Conservation (phyloP, 129 eudicot genomes). For the Tagetes patula region DNA sequence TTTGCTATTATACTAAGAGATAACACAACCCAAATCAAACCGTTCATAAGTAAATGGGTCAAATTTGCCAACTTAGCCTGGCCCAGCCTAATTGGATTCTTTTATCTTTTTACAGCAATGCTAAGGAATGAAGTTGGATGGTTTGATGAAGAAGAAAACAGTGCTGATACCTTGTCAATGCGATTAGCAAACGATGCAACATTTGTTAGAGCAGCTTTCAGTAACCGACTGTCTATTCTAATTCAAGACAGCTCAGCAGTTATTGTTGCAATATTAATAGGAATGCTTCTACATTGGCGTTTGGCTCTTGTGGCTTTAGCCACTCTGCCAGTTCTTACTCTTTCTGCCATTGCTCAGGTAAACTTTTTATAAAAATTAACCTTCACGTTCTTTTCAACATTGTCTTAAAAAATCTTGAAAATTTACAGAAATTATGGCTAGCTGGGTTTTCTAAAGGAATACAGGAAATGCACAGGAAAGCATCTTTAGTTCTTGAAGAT, state of each 20-base stretch:
- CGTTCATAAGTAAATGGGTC: neutral
- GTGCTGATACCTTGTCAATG: slow-evolving; percentile 89
- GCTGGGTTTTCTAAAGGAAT: slow-evolving; percentile 96
- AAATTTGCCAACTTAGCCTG: neutral
- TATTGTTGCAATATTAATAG: slow-evolving; percentile 76
- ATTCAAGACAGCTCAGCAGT: slow-evolving; percentile 91
- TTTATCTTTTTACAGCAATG: slow-evolving; percentile 60
- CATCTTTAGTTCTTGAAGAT: slow-evolving; percentile 93
- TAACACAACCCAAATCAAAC: neutral
- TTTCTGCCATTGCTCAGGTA: slow-evolving; percentile 98
- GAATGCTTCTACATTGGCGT: slow-evolving; percentile 83
- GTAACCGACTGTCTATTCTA: slow-evolving; percentile 83
- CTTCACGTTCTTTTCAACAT: neutral
- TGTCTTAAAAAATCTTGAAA: neutral
- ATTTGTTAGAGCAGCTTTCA: slow-evolving; percentile 94
- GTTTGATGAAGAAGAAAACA: slow-evolving; percentile 97
- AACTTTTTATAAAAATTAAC: neutral
- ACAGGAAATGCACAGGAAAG: slow-evolving; percentile 98
- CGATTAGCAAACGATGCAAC: slow-evolving; percentile 98
- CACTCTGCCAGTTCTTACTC: slow-evolving; percentile 74
- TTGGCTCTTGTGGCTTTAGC: slow-evolving; percentile 90
- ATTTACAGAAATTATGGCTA: slow-evolving; percentile 90
- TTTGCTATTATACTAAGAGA: neutral
- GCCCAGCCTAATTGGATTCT: slow-evolving; percentile 6
- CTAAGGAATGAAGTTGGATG: slow-evolving; percentile 98